Evolutionary conservation across 2,329 filamentous ascomycete species (phyloP), one percentile per base, ranked within the genome.

Genomic region (Microdochium nivale): DNA sequence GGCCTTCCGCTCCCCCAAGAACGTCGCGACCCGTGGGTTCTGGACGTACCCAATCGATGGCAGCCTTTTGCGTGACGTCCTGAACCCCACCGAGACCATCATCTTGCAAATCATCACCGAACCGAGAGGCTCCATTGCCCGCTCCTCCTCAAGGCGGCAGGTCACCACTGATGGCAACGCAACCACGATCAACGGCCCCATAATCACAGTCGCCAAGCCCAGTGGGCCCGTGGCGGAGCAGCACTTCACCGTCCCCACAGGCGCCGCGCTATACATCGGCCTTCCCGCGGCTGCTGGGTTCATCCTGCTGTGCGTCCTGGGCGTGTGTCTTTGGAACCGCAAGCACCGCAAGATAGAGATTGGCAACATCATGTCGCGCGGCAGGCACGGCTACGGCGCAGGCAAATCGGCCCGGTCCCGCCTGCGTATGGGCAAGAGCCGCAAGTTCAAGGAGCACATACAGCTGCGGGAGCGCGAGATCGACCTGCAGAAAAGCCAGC

Each of bases 261-360:
- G 71, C 48, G 57, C 67, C 10, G 75, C 72, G 25, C 66, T 83
- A 46, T 70, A 71, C 60, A 78, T 83, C 56, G 79, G 73, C 14
- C 68, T 83, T 5, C 79, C 79, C 19, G 65, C 69, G 51, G 66
- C 77, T 21, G 63, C 79, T n/a, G 74, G 72, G 49, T 68, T 74
- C 59, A 65, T 79, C 51, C 48, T 68, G 43, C 54, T 80, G 48
- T 67, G 77, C 55, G 53, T 80, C 58, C 44, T 83, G 67, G 70
- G 84, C 65, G 62, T 82, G 65, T 72, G 76, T 68, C 51, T 84
- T 70, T 80, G 73, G 71, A 79, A 81, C 65, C 69, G 72, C 51
- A 70, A 74, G 59, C 65, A 69, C n/a, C 72, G 79, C 52, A 62
- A 62, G 54, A 78, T 82, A 54, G 65, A 67, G 3, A 60, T 82